phyloP scores from a whole-genome alignment of 306 rosid species.

The Medicago ruthenica region DNA sequence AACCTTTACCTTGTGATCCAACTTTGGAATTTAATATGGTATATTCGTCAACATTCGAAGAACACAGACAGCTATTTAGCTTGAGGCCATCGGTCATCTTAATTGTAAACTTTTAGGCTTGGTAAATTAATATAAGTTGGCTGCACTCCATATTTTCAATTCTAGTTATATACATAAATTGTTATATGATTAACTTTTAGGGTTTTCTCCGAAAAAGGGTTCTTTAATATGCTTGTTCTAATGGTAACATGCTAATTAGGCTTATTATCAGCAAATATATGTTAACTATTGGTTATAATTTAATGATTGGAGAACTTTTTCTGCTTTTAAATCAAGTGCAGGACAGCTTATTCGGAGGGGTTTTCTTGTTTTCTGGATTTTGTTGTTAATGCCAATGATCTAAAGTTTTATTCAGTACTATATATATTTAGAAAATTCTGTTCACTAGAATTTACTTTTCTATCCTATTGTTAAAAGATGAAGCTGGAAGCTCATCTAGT shows the following conservation, averaged over 20 bases:
- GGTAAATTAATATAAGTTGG: conserved; percentile 1
- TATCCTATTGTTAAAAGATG: too few species aligned
- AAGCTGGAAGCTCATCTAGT: too few species aligned
- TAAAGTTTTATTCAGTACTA: neutral
- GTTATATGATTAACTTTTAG: conserved; percentile 3
- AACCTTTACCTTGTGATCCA: conserved; percentile 27
- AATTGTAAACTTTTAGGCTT: too few species aligned
- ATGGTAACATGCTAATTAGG: neutral
- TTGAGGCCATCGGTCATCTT: neutral
- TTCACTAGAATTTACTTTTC: neutral
- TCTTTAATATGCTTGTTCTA: neutral
- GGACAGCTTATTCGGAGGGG: too few species aligned
- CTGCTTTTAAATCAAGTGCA: too few species aligned
- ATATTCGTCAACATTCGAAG: neutral
- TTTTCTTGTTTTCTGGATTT: too few species aligned
- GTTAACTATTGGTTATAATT: too few species aligned
- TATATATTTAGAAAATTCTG: neutral
- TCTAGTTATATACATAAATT: neutral
- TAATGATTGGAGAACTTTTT: too few species aligned
- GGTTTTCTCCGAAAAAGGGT: neutral
- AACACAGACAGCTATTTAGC: neutral
- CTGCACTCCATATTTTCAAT: conserved; percentile 17
- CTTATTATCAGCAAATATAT: neutral
- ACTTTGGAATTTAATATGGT: conserved; percentile 11
- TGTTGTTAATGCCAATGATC: too few species aligned